Base-by-base conservation (phyloP, 257 asterid species). In the Penstemon barbatus region DNA sequence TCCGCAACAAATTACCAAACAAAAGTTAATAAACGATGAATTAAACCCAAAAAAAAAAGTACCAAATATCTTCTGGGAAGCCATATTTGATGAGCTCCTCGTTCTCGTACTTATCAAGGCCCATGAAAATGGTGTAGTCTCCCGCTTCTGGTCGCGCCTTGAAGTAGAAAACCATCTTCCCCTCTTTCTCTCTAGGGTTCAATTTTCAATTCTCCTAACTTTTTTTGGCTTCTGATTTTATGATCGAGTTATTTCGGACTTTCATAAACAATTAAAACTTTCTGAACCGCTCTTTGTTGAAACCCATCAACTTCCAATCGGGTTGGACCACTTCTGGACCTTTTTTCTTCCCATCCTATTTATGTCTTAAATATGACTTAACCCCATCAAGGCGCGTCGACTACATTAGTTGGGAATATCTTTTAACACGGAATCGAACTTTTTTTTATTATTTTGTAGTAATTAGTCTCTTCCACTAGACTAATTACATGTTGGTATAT, bases 71-170 rank as follows among this genome's bases (percentile, higher is more conserved):
- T 76, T 89, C 97, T 42, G 87, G 83, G 62, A 90, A 86, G 61
- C 97, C 97, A 75, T 80, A 92, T 86, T 80, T 92, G 89, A 92
- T 92, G 72, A 92, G 96, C 81, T 92, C 98, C 87, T 92, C 98
- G 80, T 92, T 92, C 79, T 92, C 97, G 63, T 79, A 69, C 86
- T 92, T 92, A 77, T 92, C 97, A 13, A 86, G 85, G 15, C 98
- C 98, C 98, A 92, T 92, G 78, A 88, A 92, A 18, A 92, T 92
- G 71, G 96, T 82, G 91, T 81, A 90, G 56, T 92, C 98, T 39
- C 96, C 95, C 8, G 89, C 84, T 61, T 90, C 96, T 12, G 96
- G 96, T 46, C 95, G 87, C 69, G 95, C 93, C 75, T 90, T 90
- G 87, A 92, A 88, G 89, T 92, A 92, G 82, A 92, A 84, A 53